Percentiles rank a stretch among this genome's conserved stretches.
Conservation (phyloP, 371 early-diverging fungal genomes). For the Mortierella sp. region DNA sequence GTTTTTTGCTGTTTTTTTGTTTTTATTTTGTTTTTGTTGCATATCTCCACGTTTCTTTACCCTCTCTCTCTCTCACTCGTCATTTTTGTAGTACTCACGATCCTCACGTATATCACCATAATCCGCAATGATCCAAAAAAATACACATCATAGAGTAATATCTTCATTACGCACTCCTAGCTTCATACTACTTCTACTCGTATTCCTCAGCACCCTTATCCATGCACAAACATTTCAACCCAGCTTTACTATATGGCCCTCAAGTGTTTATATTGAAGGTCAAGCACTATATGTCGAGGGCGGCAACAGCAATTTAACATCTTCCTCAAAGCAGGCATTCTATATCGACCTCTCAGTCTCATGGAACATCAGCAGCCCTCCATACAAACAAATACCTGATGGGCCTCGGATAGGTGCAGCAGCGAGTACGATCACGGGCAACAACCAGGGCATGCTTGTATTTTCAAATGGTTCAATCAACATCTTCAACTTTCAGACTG, state of each 20-base stretch:
- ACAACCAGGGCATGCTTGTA: slow-evolving; percentile 3
- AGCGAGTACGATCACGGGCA: neutral
- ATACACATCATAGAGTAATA: neutral
- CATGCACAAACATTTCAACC: slow-evolving; percentile 13
- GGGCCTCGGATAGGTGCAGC: slow-evolving; percentile 8
- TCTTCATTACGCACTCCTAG: neutral
- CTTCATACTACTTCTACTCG: neutral
- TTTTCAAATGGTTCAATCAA: slow-evolving; percentile 14
- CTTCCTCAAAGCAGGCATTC: neutral
- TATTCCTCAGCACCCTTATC: neutral
- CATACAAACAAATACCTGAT: slow-evolving; percentile 11
- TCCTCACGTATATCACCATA: neutral
- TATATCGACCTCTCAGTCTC: slow-evolving; percentile 20
- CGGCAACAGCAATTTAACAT: neutral
- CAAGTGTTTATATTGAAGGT: neutral
- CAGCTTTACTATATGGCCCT: neutral
- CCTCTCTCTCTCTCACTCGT: neutral
- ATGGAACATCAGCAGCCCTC: slow-evolving; percentile 11
- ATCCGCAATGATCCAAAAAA: neutral
- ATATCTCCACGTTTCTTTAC: neutral
- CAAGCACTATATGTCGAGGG: slow-evolving; percentile 13
- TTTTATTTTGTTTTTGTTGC: neutral
- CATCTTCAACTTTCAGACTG: slow-evolving; percentile 6
- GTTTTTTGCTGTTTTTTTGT: no score
- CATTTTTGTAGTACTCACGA: neutral